A percentile compares a stretch with the other conserved stretches of the same genome.
These are phyloP conservation scores for Podospora sp. DNA, from an alignment of 495 filamentous ascomycete genomes.

Conservation along the genomic window DNA sequence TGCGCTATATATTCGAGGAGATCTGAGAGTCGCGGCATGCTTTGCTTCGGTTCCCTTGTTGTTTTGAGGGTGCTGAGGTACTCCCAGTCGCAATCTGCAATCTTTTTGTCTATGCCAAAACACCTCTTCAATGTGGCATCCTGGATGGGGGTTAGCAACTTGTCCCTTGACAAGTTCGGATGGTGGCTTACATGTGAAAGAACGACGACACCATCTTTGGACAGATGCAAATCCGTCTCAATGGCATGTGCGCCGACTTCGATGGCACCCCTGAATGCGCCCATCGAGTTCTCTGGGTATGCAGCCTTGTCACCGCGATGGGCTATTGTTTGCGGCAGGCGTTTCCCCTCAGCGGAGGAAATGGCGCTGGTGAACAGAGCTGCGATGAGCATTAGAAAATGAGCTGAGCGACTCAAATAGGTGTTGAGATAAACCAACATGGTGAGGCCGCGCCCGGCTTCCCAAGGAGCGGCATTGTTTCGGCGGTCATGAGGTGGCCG, in stretches of 20 bases:
- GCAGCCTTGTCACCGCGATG: constrained; percentile 82
- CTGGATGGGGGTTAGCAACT: constrained; percentile 42
- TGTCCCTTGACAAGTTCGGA: not conserved
- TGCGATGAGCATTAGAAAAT: constrained; percentile 6
- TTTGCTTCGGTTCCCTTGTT: constrained; percentile 63
- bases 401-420: not conserved
- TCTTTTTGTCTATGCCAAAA: constrained; percentile 68
- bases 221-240: constrained; percentile 85
- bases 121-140: constrained; percentile 77
- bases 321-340: constrained; percentile 73
- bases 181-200: constrained; percentile 70
- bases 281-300: constrained; percentile 85
- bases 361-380: constrained; percentile 3
- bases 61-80: constrained; percentile 72
- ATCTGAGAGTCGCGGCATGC: constrained; percentile 75
- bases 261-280: constrained; percentile 72
- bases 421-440: constrained; percentile 11
- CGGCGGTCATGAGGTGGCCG: constrained; percentile 10
- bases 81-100: constrained; percentile 74
- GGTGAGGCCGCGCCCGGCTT: not conserved
- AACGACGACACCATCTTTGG: constrained; percentile 81
- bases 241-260: constrained; percentile 75
- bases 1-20: constrained; percentile 69
- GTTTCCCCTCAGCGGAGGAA: not conserved
- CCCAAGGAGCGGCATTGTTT: constrained; percentile 13